Percentiles rank a stretch among this genome's conserved stretches.
Evolutionary conservation across 2,329 filamentous ascomycete species (phyloP).

Genomic region (Clonostachys rosea): DNA sequence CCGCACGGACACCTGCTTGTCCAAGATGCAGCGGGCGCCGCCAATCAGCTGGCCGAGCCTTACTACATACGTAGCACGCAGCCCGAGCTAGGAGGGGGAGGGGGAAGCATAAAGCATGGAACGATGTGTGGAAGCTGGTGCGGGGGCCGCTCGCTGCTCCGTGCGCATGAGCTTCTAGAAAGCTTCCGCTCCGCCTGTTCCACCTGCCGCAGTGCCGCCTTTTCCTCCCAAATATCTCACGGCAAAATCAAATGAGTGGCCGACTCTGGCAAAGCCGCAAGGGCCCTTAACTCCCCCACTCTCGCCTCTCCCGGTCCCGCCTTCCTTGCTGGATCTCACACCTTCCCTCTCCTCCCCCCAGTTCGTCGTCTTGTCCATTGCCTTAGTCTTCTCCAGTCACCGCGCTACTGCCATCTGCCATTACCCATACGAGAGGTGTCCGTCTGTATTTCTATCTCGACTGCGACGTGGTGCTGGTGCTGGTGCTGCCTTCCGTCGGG

Average conservation of each 20-base stretch:
- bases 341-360: conserved; percentile 1
- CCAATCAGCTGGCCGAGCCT: too few species aligned
- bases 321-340: conserved; percentile 1
- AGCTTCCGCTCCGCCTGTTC: conserved; percentile 10
- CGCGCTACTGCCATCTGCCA: background rate
- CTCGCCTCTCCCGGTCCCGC: conserved; percentile 1
- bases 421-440: too few species aligned
- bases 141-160: conserved; percentile 6
- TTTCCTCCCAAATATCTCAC: too few species aligned
- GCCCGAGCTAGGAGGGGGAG: too few species aligned
- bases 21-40: too few species aligned
- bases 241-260: too few species aligned
- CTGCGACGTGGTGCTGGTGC: too few species aligned
- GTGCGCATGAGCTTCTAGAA: conserved; percentile 16
- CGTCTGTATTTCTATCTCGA: too few species aligned
- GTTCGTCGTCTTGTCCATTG: background rate
- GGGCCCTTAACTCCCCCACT: conserved; percentile 1
- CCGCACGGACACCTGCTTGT: too few species aligned
- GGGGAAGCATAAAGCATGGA: background rate
- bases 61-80: too few species aligned
- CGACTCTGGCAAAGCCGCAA: background rate
- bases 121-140: background rate
- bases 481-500: too few species aligned
- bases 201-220: background rate
- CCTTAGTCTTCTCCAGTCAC: background rate